Conservation (phyloP, 371 early-diverging fungal genomes). For the Mortierella sp. region DNA sequence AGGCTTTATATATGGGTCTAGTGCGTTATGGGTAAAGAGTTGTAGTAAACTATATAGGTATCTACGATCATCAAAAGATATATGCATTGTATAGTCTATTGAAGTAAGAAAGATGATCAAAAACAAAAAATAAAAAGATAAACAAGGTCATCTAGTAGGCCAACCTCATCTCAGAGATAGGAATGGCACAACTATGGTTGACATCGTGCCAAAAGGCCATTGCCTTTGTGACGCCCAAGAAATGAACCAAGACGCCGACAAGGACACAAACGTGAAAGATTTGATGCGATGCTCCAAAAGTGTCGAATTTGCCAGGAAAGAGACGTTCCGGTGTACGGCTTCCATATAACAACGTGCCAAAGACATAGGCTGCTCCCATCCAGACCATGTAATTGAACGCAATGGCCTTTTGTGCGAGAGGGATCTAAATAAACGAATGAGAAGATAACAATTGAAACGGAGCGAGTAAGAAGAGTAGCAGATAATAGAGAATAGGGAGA, state of each 20-base stretch:
- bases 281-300: slow-evolving; percentile 87
- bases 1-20: neutral
- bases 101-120: neutral
- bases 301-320: slow-evolving; percentile 71
- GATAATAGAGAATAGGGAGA: neutral
- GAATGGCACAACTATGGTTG: slow-evolving; percentile 47
- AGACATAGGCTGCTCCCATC: slow-evolving; percentile 84
- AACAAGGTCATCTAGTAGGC: neutral
- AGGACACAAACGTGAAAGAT: slow-evolving; percentile 92
- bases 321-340: slow-evolving; percentile 73
- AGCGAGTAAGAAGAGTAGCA: neutral
- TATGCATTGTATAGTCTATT: neutral
- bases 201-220: slow-evolving; percentile 62
- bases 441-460: neutral
- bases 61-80: neutral
- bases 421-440: slow-evolving; percentile 34
- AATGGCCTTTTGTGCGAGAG: slow-evolving; percentile 67
- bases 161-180: slow-evolving; percentile 35
- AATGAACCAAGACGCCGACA: slow-evolving; percentile 83
- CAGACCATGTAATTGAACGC: slow-evolving; percentile 70
- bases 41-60: neutral
- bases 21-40: neutral
- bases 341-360: slow-evolving; percentile 90
- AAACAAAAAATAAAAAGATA: neutral
- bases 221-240: slow-evolving; percentile 81